These are phyloP conservation scores for Diutina ranongensis DNA, from an alignment of 1,139 yeast genomes.

Conservation along the genomic window DNA sequence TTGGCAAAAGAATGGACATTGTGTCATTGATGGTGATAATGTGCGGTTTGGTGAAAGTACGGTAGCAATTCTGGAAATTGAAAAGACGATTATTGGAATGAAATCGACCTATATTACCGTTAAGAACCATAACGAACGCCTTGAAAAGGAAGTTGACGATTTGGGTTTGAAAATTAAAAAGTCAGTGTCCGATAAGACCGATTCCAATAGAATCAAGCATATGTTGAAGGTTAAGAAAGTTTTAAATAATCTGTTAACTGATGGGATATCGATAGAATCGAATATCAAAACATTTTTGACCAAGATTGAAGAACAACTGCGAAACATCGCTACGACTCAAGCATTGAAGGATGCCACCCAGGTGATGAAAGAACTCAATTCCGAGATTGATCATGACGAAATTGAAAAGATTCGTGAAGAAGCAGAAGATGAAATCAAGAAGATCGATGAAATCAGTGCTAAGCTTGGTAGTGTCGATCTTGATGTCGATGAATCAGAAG, in stretches of 20 bases:
- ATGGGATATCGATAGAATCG: background rate
- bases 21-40: background rate
- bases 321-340: background rate
- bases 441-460: background rate
- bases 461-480: background rate
- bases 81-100: background rate
- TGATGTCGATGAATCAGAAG: background rate
- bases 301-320: background rate
- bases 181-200: background rate
- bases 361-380: constrained; percentile 2
- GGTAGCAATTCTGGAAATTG: background rate
- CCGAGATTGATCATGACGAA: background rate
- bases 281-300: background rate
- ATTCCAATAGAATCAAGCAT: background rate
- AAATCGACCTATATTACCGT: background rate
- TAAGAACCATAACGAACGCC: background rate
- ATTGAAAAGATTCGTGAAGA: background rate
- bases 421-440: background rate
- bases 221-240: background rate
- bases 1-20: background rate
- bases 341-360: background rate
- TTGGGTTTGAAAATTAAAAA: background rate
- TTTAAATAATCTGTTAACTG: background rate
- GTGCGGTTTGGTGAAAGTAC: background rate
- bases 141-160: background rate